Evolutionary conservation across 352 stramenopile genomes (phyloP), one percentile per base, ranked within the genome.

Genomic region (Peronosclerospora sorghi): DNA sequence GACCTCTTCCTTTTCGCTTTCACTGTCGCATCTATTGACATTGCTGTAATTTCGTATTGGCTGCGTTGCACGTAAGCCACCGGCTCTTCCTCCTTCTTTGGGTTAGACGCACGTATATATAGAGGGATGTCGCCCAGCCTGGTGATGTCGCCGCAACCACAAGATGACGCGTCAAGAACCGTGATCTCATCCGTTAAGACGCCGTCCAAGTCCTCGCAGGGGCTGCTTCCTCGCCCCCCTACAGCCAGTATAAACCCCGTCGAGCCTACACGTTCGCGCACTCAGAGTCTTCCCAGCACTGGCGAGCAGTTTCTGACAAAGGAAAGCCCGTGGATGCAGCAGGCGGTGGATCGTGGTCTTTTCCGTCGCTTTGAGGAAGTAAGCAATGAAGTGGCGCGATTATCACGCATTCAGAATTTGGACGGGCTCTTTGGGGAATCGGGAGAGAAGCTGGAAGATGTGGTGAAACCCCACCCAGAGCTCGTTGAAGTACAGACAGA

Each of bases 281-380:
- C 61, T 0, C 57, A 71, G 35, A 71, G 61, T 27, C 35, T 71
- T 15, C 61, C 57, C 0, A 37, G 7, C 14, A 40, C 24, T 4
- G 34, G 35, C 4, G 48, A 48, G 23, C 46, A 48, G 26, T 32
- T 37, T 1, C 23, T 50, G 28, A 32, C 15, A 27, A 36, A 39
- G 21, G 42, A 52, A 34, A 54, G 32, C 9, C 24, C 23, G 14
- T 60, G 48, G 44, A 57, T 54, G 46, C 59, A 54, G 5, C 45
- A 60, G 35, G 54, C 53, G 10, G 42, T 85, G 20, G 73, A 85
- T 45, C 67, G 73, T 41, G 59, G 58, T 4, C 67, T 83, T 36
- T 80, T 86, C 41, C 56, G 48, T 13, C 62, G 59, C 41, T 78
- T 83, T 27, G 68, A 82, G 40, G 63, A 78, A 17, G 58, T 86